Base-by-base conservation (phyloP, 176 grass and related monocot species). In the Luzula sylvatica region DNA sequence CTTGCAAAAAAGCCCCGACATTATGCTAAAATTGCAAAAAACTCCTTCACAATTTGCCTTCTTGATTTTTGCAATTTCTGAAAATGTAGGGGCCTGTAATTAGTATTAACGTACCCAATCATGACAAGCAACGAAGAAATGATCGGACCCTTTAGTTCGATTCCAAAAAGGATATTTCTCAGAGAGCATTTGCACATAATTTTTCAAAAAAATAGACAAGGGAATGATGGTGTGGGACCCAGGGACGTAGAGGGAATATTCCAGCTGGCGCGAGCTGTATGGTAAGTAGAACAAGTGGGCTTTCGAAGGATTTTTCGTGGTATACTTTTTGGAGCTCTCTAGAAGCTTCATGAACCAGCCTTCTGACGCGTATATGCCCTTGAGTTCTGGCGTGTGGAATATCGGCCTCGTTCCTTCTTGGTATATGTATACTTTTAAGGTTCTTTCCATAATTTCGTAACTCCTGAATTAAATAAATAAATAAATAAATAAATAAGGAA, bases 321-420 rank as follows among this genome's bases (percentile, higher is more conserved):
- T 78, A 38, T 84, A 95, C 29, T 67, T 55, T 50, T 78, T 82
- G 64, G 71, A 83, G 38, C 49, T 58, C 70, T 95, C 79, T 61
- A 95, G 79, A 23, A 95, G 61, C 75, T 70, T 95, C 83, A 95
- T 95, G 64, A 95, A 95, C 89, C 89, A 95, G 1, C 89, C 83
- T 67, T 95, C 89, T 8, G 83, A 95, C 5, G 83, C 80, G 40
- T 95, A 95, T 26, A 95, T 95, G 52, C 89, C 89, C 50, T 77
- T 81, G 22, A 95, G 61, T 38, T 78, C 69, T 0, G 83, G 89
- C 8, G 76, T 72, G 70, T 95, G 89, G 23, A 88, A 95, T 58
- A 95, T 75, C 18, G 89, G 89, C 66, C 68, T 77, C 7, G 51
- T 49, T 52, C 89, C 89, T 42, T 95, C 89, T 61, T 82, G 65